Percentiles rank a stretch among this genome's conserved stretches.
Evolutionary conservation across 129 eudicot species (phyloP).

Genomic region (Silybum marianum): DNA sequence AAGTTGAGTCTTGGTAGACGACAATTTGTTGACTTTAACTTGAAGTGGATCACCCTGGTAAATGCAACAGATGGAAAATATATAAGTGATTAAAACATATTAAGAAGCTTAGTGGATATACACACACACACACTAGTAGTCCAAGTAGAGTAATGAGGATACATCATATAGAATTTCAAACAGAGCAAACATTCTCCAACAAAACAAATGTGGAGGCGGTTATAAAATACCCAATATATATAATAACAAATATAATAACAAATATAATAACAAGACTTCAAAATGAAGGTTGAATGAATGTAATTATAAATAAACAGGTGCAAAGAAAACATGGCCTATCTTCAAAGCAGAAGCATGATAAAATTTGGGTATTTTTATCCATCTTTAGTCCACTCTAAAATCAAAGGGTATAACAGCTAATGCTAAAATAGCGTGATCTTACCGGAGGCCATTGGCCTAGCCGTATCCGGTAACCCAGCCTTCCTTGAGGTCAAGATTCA

Average conservation of each 20-base stretch:
- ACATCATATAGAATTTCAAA: background rate
- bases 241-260: background rate
- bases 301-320: background rate
- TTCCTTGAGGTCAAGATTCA: too few species aligned
- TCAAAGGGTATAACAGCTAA: background rate
- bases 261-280: background rate
- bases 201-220: background rate
- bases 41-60: slow-evolving; percentile 75
- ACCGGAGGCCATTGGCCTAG: background rate
- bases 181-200: background rate
- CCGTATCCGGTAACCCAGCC: too few species aligned
- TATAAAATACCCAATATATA: background rate
- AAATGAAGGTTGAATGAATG: background rate
- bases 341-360: background rate
- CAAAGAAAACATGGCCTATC: background rate
- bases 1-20: slow-evolving; percentile 85
- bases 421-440: background rate
- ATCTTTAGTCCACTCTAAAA: background rate
- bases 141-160: background rate
- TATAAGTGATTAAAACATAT: background rate
- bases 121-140: background rate
- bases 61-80: background rate
- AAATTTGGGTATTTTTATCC: background rate
- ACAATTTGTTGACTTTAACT: slow-evolving; percentile 85
- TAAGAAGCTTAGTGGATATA: background rate